phyloP scores from a whole-genome alignment of 768 basidiomycete species.

The Panaeolus papilionaceus region DNA sequence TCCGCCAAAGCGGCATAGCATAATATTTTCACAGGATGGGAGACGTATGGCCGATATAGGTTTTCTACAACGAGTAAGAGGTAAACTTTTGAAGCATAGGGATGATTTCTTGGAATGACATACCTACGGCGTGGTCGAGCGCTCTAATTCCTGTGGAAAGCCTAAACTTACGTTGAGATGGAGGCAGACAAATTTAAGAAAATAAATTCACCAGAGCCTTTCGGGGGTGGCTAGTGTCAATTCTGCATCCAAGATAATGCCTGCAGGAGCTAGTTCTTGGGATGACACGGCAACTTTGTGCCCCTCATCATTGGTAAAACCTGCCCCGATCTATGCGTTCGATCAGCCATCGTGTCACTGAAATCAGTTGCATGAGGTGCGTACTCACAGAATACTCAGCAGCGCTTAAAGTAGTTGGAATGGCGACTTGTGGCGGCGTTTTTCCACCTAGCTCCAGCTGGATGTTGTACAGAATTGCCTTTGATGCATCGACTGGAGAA shows the following conservation, averaged over 20 bases:
- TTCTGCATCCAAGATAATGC: slow-evolving; percentile 80
- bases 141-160: slow-evolving; percentile 81
- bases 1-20: slow-evolving; percentile 72
- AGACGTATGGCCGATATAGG: slow-evolving; percentile 62
- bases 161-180: slow-evolving; percentile 43
- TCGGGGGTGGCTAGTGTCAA: slow-evolving; percentile 77
- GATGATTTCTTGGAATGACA: neutral
- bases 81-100: neutral
- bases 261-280: slow-evolving; percentile 67
- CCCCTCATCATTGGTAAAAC: slow-evolving; percentile 74
- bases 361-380: neutral
- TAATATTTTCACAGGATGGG: slow-evolving; percentile 66
- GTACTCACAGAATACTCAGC: slow-evolving; percentile 70
- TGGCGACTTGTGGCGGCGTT: slow-evolving; percentile 71
- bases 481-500: slow-evolving; percentile 80
- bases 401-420: slow-evolving; percentile 83
- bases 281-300: slow-evolving; percentile 64
- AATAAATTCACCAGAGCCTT: slow-evolving; percentile 63
- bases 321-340: slow-evolving; percentile 60
- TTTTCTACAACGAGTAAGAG: slow-evolving; percentile 47
- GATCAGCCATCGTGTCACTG: neutral
- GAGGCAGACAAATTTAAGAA: slow-evolving; percentile 11
- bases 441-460: slow-evolving; percentile 60
- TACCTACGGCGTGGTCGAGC: slow-evolving; percentile 80
- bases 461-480: slow-evolving; percentile 70